phyloP scores from a whole-genome alignment of 73 alveolate species.

The Paramecium octaurelia region DNA sequence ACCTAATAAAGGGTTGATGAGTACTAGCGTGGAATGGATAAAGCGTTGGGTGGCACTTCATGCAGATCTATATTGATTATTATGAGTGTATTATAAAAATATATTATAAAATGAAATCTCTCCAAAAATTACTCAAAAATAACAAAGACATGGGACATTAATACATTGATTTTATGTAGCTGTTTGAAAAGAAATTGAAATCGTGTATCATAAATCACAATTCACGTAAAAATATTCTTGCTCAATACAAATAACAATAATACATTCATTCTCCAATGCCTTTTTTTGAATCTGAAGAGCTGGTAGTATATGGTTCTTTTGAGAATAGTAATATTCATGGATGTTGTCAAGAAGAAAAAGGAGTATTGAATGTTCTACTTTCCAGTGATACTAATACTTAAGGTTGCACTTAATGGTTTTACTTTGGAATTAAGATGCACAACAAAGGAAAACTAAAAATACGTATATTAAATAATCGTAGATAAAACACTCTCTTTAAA shows the following conservation, averaged over 20 bases:
- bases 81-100: constrained; percentile 1
- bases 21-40: not conserved
- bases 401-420: constrained; percentile 63
- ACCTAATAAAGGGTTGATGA: not conserved
- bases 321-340: constrained; percentile 35
- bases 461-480: constrained; percentile 43
- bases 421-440: constrained; percentile 52
- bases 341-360: not conserved
- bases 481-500: constrained; percentile 22
- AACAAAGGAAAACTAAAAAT: not conserved
- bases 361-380: not conserved
- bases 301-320: not conserved
- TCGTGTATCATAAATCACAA: not conserved
- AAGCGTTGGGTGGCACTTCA: not conserved
- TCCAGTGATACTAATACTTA: constrained; percentile 56
- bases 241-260: not conserved
- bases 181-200: constrained; percentile 31
- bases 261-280: not conserved
- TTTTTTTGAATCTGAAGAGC: not conserved
- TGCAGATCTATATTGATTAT: constrained; percentile 8
- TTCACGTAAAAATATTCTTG: not conserved
- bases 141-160: constrained; percentile 26
- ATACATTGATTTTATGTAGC: constrained; percentile 39
- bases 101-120: constrained; percentile 6
- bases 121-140: constrained; percentile 5